Base-by-base conservation (phyloP, 2,329 filamentous ascomycete genomes). In the Botryotinia globosa region DNA sequence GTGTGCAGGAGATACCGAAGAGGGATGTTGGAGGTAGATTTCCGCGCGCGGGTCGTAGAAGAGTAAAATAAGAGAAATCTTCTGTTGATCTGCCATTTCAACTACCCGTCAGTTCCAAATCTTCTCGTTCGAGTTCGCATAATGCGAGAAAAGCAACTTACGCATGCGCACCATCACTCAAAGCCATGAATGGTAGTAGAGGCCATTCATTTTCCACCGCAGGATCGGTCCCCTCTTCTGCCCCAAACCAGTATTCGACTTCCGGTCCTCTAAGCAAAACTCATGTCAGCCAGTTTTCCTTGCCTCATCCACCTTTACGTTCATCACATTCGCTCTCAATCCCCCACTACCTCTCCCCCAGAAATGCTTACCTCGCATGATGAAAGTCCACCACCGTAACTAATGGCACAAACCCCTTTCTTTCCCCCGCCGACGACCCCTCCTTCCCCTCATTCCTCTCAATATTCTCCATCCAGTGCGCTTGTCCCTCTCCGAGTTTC, bases 1-100 rank as follows among this genome's bases (percentile, higher is more conserved):
- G 89, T 25, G 95, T 97, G 82, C 96, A 99, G 29, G 94, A 92
- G 80, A 99, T 98, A 75, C 96, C 96, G 81, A 99, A 99, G 34
- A 99, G 89, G 37, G 94, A 97, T 3, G 93, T 94, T 44, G 90
- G 89, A 10, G 91, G 88, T 48, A 84, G 80, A 32, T 81, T 78
- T 69, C 82, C 83, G 75, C 83, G 86, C 71, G 86, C 86, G 64
- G 90, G 89, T 44, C 89, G 89, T 73, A 94, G 87, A 69, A 99
- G 89, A 14, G 95, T 98, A 82, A 99, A 99, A 84, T 99, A 99
- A 69, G 94, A 98, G 85, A 98, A 99, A 83, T 98, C 96, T 83
- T 99, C 96, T 73, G 91, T 92, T 34, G 93, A 91, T 72, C 93
- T 96, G 79, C 48, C 66, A 42, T 62, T 56, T 29, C 37, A 44